A percentile compares a stretch with the other conserved stretches of the same genome.
Conservation (phyloP, 2,329 filamentous ascomycete genomes). For the Graphium sp. region DNA sequence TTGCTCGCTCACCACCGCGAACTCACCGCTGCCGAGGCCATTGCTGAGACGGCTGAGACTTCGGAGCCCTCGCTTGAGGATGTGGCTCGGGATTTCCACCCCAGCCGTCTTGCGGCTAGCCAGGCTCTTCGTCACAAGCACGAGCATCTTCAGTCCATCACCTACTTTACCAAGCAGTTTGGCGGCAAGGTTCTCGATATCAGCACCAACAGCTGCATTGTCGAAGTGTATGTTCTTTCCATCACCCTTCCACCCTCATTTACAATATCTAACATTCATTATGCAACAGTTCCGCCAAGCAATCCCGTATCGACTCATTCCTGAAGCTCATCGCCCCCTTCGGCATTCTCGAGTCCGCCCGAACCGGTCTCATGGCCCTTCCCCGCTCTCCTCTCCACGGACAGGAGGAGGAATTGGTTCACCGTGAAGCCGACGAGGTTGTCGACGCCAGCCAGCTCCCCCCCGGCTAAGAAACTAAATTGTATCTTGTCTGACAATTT, state of each 20-base stretch:
- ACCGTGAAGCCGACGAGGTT: slow-evolving; percentile 83
- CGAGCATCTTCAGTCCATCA: slow-evolving; percentile 91
- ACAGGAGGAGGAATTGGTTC: slow-evolving; percentile 48
- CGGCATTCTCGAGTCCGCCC: slow-evolving; percentile 87
- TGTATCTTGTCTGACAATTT: too few relatives aligned
- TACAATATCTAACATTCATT: slow-evolving; percentile 8
- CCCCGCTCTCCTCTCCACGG: slow-evolving; percentile 79
- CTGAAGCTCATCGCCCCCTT: slow-evolving; percentile 91
- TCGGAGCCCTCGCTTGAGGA: slow-evolving; percentile 24
- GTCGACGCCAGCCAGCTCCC: slow-evolving; percentile 90
- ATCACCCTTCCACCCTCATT: slow-evolving; percentile 1
- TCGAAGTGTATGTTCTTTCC: slow-evolving; percentile 61
- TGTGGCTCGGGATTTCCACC: slow-evolving; percentile 61
- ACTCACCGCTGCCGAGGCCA: slow-evolving; percentile 38
- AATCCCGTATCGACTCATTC: slow-evolving; percentile 86
- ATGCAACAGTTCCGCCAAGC: slow-evolving; percentile 63
- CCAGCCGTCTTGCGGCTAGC: slow-evolving; percentile 67
- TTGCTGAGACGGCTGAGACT: slow-evolving; percentile 16
- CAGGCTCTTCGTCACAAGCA: slow-evolving; percentile 93
- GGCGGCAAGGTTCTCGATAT: slow-evolving; percentile 96
- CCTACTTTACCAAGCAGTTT: slow-evolving; percentile 92
- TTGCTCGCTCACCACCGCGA: slow-evolving; percentile 89
- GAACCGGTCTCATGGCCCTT: slow-evolving; percentile 92
- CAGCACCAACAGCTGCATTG: slow-evolving; percentile 95
- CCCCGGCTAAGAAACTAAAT: slow-evolving; percentile 47